Conservation (phyloP, 2,329 filamentous ascomycete genomes). For the Fusarium sp. region DNA sequence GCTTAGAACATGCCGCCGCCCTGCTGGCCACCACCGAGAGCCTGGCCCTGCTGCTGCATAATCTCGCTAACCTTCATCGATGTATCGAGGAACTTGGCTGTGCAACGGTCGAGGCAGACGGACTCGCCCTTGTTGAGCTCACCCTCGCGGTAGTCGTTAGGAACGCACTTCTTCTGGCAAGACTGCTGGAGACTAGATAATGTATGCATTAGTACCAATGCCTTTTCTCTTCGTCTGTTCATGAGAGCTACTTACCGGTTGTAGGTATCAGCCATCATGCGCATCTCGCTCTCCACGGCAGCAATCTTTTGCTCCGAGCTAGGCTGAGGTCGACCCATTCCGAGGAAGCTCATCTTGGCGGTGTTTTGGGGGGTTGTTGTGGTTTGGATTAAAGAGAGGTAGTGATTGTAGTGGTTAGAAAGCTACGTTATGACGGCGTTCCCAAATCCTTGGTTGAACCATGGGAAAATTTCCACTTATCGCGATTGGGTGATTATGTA, state of each 20-base stretch:
- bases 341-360: slow-evolving; percentile 59
- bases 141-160: slow-evolving; percentile 90
- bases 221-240: not conserved
- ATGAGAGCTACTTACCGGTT: slow-evolving; percentile 75
- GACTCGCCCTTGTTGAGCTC: slow-evolving; percentile 99
- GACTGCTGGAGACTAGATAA: slow-evolving; percentile 79
- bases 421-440: slow-evolving; percentile 28
- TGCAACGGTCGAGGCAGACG: slow-evolving; percentile 97
- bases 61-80: slow-evolving; percentile 98
- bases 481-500: slow-evolving; percentile 42
- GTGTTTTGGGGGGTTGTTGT: slow-evolving; percentile 13
- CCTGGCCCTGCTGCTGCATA: slow-evolving; percentile 87
- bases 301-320: slow-evolving; percentile 97
- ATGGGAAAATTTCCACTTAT: slow-evolving; percentile 46
- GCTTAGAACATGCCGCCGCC: slow-evolving; percentile 52
- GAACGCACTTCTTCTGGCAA: slow-evolving; percentile 95
- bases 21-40: slow-evolving; percentile 62
- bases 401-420: slow-evolving; percentile 9
- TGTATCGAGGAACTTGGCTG: slow-evolving; percentile 98
- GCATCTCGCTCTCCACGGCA: slow-evolving; percentile 95
- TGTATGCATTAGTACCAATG: not conserved
- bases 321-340: slow-evolving; percentile 77
- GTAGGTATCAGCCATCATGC: slow-evolving; percentile 98
- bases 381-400: not conserved
- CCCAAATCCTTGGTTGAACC: slow-evolving; percentile 16